phyloP scores from a whole-genome alignment of 495 filamentous ascomycete genomes.

The Penicillium subrubescens region DNA sequence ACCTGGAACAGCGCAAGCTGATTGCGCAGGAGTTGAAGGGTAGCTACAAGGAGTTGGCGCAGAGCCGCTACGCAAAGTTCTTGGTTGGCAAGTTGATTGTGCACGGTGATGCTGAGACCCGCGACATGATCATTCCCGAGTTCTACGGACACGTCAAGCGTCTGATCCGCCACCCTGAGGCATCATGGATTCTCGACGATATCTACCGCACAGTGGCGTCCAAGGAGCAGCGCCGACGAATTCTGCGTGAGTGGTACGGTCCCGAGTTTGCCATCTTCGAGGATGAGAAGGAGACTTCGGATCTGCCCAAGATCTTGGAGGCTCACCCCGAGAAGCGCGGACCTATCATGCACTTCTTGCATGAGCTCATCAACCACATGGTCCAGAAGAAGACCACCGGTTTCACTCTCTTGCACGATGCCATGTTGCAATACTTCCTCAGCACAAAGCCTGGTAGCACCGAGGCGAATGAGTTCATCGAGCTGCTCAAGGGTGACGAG shows the following conservation, averaged over 20 bases:
- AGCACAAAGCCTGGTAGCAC: constrained; percentile 72
- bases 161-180: constrained; percentile 93
- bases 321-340: constrained; percentile 79
- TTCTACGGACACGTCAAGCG: constrained; percentile 92
- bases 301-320: constrained; percentile 72
- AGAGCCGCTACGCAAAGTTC: constrained; percentile 96
- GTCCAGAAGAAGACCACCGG: constrained; percentile 94
- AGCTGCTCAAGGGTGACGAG: constrained; percentile 87
- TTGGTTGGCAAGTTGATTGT: constrained; percentile 92
- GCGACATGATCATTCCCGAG: constrained; percentile 85
- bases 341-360: constrained; percentile 80
- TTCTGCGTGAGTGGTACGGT: constrained; percentile 96
- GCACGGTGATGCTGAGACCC: constrained; percentile 80
- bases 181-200: constrained; percentile 96
- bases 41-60: constrained; percentile 78
- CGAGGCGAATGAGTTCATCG: constrained; percentile 84
- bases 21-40: constrained; percentile 89
- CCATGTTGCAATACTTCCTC: constrained; percentile 95
- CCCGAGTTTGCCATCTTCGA: constrained; percentile 87
- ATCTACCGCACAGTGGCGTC: constrained; percentile 87
- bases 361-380: constrained; percentile 82
- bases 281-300: constrained; percentile 52
- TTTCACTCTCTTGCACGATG: constrained; percentile 95
- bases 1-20: constrained; percentile 74
- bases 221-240: constrained; percentile 73